Conservation (phyloP, 108 stramenopile genomes). For the Schizochytrium sp. region DNA sequence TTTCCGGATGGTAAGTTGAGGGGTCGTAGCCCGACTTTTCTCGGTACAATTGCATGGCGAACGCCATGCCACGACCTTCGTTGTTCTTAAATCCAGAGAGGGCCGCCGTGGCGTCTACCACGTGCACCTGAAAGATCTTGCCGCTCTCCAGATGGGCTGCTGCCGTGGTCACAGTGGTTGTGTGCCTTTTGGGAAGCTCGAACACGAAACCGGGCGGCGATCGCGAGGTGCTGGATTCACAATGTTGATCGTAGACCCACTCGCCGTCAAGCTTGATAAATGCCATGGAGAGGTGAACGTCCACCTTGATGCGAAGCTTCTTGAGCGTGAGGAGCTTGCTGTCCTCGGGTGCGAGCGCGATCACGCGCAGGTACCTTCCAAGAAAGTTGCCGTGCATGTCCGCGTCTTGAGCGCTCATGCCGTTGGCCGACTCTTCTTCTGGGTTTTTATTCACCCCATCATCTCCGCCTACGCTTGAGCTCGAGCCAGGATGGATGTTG, state of each 20-base stretch:
- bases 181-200: neutral
- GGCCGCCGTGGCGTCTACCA: neutral
- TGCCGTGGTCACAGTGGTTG: neutral
- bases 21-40: neutral
- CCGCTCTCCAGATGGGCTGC: neutral
- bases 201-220: neutral
- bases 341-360: neutral
- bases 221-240: neutral
- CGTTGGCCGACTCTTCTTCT: too few relatives aligned
- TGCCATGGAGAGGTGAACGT: neutral
- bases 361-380: neutral
- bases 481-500: too few relatives aligned
- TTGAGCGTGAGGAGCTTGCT: neutral
- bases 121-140: neutral
- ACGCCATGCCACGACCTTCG: neutral
- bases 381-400: neutral
- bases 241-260: neutral
- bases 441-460: too few relatives aligned
- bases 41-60: neutral
- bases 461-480: too few relatives aligned
- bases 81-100: neutral
- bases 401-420: too few relatives aligned
- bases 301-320: neutral
- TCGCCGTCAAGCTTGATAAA: neutral
- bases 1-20: neutral